phyloP scores from a whole-genome alignment of 139 green algal genomes.

The Zygnema circumcarinatum region DNA sequence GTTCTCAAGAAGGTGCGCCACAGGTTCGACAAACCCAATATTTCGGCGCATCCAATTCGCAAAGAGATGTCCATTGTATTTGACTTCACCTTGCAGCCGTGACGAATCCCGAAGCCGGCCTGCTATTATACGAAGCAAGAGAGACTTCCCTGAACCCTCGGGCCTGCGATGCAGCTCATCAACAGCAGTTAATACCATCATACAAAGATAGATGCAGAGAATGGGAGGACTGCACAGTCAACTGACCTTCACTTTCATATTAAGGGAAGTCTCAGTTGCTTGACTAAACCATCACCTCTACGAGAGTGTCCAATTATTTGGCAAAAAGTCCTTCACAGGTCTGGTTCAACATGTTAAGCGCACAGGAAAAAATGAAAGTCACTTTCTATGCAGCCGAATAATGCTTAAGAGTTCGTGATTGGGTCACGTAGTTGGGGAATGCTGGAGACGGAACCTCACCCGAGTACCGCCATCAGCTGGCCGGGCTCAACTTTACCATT shows the following conservation, averaged over 20 bases:
- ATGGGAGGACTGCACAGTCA: not conserved
- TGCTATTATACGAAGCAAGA: conserved; percentile 41
- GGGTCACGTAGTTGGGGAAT: too few relatives aligned
- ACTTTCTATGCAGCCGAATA: too few relatives aligned
- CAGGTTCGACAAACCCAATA: conserved; percentile 36
- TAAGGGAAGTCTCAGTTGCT: not conserved
- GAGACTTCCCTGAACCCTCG: conserved; percentile 42
- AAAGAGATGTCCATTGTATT: conserved; percentile 38
- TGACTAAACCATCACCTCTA: not conserved
- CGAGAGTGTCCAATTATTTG: too few relatives aligned
- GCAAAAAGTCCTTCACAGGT: too few relatives aligned
- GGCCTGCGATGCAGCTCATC: not conserved
- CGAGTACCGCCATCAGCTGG: conserved; percentile 31
- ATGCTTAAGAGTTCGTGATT: too few relatives aligned
- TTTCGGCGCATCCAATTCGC: not conserved
- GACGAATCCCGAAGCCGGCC: conserved; percentile 1
- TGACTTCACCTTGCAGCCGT: conserved; percentile 17
- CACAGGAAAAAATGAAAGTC: too few relatives aligned
- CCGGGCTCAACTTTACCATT: conserved; percentile 9
- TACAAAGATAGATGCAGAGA: not conserved
- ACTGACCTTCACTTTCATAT: not conserved
- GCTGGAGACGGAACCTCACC: conserved; percentile 36
- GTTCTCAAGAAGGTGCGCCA: conserved; percentile 21
- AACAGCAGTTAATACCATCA: not conserved
- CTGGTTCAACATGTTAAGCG: too few relatives aligned